Evolutionary conservation across 768 basidiomycete genomes (phyloP), one percentile per base, ranked within the genome.

Genomic region (Lactarius quietus): DNA sequence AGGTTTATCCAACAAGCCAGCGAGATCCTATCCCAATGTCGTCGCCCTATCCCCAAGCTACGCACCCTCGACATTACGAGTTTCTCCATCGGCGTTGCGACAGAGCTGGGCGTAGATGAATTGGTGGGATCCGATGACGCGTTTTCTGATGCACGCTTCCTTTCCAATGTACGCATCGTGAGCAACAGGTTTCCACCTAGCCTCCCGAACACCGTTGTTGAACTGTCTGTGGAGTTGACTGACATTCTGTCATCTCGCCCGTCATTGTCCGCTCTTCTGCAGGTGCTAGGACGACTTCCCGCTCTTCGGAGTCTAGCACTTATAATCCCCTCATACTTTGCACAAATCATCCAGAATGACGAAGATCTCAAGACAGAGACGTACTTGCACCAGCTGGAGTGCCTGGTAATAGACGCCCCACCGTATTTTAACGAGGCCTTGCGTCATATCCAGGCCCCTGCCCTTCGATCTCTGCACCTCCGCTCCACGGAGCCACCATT

Each of bases 231-330:
- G 10, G 52, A 65, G n/a, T 39, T 70, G 45, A 29, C 68, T 28
- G 71, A 70, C 59, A 59, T 67, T 1, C 18, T 43, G 5, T 31
- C 61, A n/a, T 71, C 68, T 6, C 70, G 72, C 4, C 69, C 76
- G 9, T 70, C 72, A 15, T 64, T 71, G 3, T 23, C 56, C 6
- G 48, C 66, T 0, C 52, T 73, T 38, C 41, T 75, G 31, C 28
- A 61, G 38, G 66, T 82, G 51, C 71, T 86, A 7, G 74, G 77
- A 28, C 72, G 70, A 36, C 76, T 85, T 31, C 75, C 77, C 6
- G 57, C 67, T n/a, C 77, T 86, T n/a, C 72, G 75, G 59, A 56
- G 70, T 4, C 73, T 86, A 56, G 77, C 76, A 3, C 67, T 86
- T 29, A 75, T 77, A 23, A 72, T 83, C 39, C 76, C 77, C 8